Evolutionary conservation across 805 yeast genomes (phyloP).

Genomic region (Metschnikowia aberdeeniae): DNA sequence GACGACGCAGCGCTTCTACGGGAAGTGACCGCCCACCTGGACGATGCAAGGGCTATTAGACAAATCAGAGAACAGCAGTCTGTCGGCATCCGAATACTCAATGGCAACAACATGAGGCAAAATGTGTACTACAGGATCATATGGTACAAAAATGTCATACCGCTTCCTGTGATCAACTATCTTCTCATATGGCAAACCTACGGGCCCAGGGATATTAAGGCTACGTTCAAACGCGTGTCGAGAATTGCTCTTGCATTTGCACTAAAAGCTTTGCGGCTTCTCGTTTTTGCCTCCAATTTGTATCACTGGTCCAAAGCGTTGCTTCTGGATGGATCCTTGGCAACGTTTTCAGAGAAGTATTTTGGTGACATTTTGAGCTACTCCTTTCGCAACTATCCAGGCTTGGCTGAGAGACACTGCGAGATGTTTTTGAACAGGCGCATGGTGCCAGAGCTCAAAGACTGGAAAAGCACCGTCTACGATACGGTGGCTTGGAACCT

Average conservation of each 20-base stretch:
- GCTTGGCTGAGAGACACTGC: slow-evolving; percentile 11
- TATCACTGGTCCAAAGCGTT: slow-evolving; percentile 18
- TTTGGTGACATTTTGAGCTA: slow-evolving; percentile 28
- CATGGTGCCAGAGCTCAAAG: neutral
- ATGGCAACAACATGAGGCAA: neutral
- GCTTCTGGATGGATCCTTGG: slow-evolving; percentile 24
- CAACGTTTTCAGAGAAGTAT: slow-evolving; percentile 28
- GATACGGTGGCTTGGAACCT: slow-evolving; percentile 9
- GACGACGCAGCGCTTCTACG: too few species aligned
- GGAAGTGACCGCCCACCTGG: neutral
- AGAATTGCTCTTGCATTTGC: slow-evolving; percentile 10
- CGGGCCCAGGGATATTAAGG: slow-evolving; percentile 6
- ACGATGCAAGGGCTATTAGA: neutral
- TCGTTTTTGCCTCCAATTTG: slow-evolving; percentile 4
- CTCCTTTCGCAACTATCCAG: slow-evolving; percentile 18
- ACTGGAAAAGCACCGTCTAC: slow-evolving; percentile 17
- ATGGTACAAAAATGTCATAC: slow-evolving; percentile 9
- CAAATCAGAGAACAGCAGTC: neutral
- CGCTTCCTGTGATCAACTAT: slow-evolving; percentile 15
- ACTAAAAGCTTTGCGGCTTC: slow-evolving; percentile 4
- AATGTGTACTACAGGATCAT: neutral
- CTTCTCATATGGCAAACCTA: slow-evolving; percentile 12
- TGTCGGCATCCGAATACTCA: neutral
- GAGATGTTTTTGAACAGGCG: slow-evolving; percentile 2
- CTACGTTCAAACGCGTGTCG: neutral